These are phyloP conservation scores for Bolboschoenus planiculmis DNA, from an alignment of 176 grass and related monocot genomes.

Conservation along the genomic window DNA sequence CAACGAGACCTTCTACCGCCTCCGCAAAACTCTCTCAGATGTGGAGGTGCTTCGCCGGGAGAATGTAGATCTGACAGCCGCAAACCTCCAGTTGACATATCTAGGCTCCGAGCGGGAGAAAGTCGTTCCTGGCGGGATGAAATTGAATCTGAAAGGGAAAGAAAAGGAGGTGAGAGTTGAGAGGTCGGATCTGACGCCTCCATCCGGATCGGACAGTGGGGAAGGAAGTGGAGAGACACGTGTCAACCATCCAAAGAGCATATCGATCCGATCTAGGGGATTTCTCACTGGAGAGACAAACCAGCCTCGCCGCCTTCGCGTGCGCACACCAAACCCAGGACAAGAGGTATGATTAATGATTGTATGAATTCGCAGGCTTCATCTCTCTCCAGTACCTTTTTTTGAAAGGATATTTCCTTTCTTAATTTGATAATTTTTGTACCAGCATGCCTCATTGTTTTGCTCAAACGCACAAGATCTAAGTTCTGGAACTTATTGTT, in stretches of 20 bases:
- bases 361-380: neutral
- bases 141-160: neutral
- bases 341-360: constrained; percentile 26
- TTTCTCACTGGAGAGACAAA: constrained; percentile 22
- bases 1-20: constrained; percentile 48
- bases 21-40: constrained; percentile 35
- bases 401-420: neutral
- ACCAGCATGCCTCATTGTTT: neutral
- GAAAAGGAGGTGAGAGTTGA: constrained; percentile 30
- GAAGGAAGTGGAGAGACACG: constrained; percentile 24
- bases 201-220: constrained; percentile 21
- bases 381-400: neutral
- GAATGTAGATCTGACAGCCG: constrained; percentile 38
- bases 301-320: constrained; percentile 40
- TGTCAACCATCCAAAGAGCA: constrained; percentile 43
- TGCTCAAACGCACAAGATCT: neutral
- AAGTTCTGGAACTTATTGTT: neutral
- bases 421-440: neutral
- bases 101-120: constrained; percentile 43
- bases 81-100: constrained; percentile 46
- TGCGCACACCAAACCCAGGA: constrained; percentile 23
- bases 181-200: constrained; percentile 15
- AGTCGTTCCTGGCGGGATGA: neutral
- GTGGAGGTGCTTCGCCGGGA: constrained; percentile 44
- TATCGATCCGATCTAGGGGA: constrained; percentile 46